Conservation (phyloP, 441 rosid species). For the Raphanus hybrid region DNA sequence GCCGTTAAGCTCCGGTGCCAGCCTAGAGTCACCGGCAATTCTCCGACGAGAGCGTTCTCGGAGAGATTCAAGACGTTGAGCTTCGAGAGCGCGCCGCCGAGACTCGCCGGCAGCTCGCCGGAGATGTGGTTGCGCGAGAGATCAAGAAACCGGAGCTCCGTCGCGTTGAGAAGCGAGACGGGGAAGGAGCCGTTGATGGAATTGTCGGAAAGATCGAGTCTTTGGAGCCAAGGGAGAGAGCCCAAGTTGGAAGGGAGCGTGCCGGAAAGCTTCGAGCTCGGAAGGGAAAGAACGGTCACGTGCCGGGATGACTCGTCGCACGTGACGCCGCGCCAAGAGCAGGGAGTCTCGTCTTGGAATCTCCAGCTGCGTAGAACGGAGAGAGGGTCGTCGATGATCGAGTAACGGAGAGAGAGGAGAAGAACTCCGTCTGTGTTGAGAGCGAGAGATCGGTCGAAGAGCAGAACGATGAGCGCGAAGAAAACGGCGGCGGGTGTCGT, state of each 20-base stretch:
- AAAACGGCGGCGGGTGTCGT: conserved; percentile 29
- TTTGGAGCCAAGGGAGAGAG: conserved; percentile 54
- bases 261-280: conserved; percentile 66
- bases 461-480: background rate
- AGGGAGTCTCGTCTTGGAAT: conserved; percentile 71
- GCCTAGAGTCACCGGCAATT: conserved; percentile 55
- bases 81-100: conserved; percentile 48
- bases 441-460: conserved; percentile 28
- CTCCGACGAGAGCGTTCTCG: conserved; percentile 73
- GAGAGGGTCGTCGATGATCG: conserved; percentile 74
- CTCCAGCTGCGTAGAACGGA: conserved; percentile 72
- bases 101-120: conserved; percentile 55
- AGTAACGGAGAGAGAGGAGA: conserved; percentile 79
- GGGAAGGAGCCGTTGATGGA: conserved; percentile 79
- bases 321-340: conserved; percentile 79
- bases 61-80: conserved; percentile 70
- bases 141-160: conserved; percentile 71
- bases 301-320: conserved; percentile 45
- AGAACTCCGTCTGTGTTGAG: conserved; percentile 75
- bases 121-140: conserved; percentile 68
- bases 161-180: conserved; percentile 53
- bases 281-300: conserved; percentile 64
- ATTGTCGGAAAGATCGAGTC: conserved; percentile 75
- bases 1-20: conserved; percentile 50
- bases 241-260: conserved; percentile 74